These are phyloP conservation scores for Hyaloperonospora brassicae DNA, from an alignment of 352 stramenopile species.

Conservation along the genomic window DNA sequence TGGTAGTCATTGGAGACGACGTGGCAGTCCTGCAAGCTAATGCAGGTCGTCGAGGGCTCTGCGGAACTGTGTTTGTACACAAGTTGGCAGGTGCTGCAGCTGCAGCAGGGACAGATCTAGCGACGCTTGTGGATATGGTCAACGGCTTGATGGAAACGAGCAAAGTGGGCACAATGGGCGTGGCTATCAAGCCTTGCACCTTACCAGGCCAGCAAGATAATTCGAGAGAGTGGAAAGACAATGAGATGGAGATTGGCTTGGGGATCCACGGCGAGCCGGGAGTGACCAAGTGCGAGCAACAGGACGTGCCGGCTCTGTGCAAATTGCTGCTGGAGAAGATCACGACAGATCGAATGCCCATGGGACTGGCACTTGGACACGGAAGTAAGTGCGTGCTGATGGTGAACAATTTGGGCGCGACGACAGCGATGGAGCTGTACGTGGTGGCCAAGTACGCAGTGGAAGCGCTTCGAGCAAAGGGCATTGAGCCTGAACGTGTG, in stretches of 20 bases:
- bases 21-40: slow-evolving; percentile 88
- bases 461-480: slow-evolving; percentile 43
- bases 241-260: slow-evolving; percentile 90
- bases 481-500: slow-evolving; percentile 77
- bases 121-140: slow-evolving; percentile 60
- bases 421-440: slow-evolving; percentile 93
- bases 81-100: slow-evolving; percentile 92
- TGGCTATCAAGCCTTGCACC: slow-evolving; percentile 92
- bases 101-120: slow-evolving; percentile 66
- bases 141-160: slow-evolving; percentile 42
- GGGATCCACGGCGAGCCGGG: slow-evolving; percentile 94
- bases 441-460: slow-evolving; percentile 85
- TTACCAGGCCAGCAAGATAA: slow-evolving; percentile 80
- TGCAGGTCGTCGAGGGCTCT: slow-evolving; percentile 93
- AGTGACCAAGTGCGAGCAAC: slow-evolving; percentile 50
- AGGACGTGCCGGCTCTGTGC: slow-evolving; percentile 42
- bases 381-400: slow-evolving; percentile 69
- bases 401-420: slow-evolving; percentile 95
- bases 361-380: slow-evolving; percentile 32
- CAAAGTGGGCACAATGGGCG: slow-evolving; percentile 89
- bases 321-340: slow-evolving; percentile 52
- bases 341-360: slow-evolving; percentile 24
- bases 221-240: slow-evolving; percentile 49
- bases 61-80: slow-evolving; percentile 95
- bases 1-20: slow-evolving; percentile 96